Conservation (phyloP, 495 filamentous ascomycete species). For the Achaetomiella virescens region DNA sequence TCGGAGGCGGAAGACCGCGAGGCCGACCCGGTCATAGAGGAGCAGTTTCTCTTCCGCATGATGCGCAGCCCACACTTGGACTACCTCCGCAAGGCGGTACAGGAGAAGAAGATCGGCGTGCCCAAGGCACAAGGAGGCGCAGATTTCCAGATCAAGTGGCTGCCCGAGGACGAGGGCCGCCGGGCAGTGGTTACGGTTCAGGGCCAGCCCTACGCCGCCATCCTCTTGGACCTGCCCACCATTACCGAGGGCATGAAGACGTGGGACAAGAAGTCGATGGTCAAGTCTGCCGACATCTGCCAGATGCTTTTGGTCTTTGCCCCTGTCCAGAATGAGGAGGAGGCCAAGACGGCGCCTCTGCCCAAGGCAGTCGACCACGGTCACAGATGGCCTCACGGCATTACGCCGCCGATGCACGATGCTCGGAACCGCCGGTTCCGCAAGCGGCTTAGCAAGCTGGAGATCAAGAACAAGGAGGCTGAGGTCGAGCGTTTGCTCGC, state of each 20-base stretch:
- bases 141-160: slow-evolving; percentile 71
- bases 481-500: slow-evolving; percentile 71
- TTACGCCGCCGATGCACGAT: slow-evolving; percentile 86
- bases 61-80: slow-evolving; percentile 78
- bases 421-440: slow-evolving; percentile 81
- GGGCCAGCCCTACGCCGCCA: slow-evolving; percentile 67
- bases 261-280: slow-evolving; percentile 86
- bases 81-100: slow-evolving; percentile 63
- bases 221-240: slow-evolving; percentile 81
- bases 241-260: slow-evolving; percentile 95
- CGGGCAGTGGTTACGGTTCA: slow-evolving; percentile 65
- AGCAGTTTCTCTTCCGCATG: slow-evolving; percentile 86
- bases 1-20: slow-evolving; percentile 93
- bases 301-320: slow-evolving; percentile 90
- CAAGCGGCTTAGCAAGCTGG: slow-evolving; percentile 70
- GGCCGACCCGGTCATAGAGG: slow-evolving; percentile 76
- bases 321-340: slow-evolving; percentile 60
- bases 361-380: slow-evolving; percentile 59
- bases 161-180: slow-evolving; percentile 61
- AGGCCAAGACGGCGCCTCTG: slow-evolving; percentile 59
- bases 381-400: slow-evolving; percentile 80
- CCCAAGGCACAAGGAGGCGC: slow-evolving; percentile 53
- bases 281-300: slow-evolving; percentile 89
- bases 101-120: slow-evolving; percentile 65
- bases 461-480: slow-evolving; percentile 83